These are phyloP conservation scores for Calocera viscosa DNA, from an alignment of 768 basidiomycete species.

Conservation along the genomic window DNA sequence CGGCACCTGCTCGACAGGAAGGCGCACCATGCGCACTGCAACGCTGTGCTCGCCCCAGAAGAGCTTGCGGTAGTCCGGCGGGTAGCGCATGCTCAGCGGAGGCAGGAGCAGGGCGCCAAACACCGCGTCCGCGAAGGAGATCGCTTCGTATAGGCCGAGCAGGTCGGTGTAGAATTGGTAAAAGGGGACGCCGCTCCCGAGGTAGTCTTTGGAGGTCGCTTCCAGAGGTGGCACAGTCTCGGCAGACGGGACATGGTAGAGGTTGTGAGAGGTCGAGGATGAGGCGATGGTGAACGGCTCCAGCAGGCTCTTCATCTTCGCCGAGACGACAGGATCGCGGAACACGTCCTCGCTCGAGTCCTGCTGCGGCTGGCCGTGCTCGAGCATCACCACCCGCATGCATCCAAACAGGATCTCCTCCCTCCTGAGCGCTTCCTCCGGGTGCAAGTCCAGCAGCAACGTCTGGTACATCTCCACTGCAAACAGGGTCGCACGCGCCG, in stretches of 20 bases:
- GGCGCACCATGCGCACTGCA: conserved; percentile 47
- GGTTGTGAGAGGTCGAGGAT: conserved; percentile 10
- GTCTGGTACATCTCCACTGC: conserved; percentile 43
- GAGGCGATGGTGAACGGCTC: conserved; percentile 34
- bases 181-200: conserved; percentile 64
- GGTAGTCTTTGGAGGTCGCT: conserved; percentile 41
- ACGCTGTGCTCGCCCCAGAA: conserved; percentile 73
- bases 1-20: conserved; percentile 32
- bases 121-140: conserved; percentile 69
- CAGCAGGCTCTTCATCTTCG: conserved; percentile 48
- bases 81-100: conserved; percentile 60
- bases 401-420: conserved; percentile 59
- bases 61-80: conserved; percentile 70
- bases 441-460: conserved; percentile 33
- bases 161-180: conserved; percentile 92
- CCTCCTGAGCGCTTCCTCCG: conserved; percentile 30
- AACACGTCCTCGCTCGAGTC: conserved; percentile 51
- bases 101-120: conserved; percentile 69
- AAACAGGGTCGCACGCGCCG: conserved; percentile 56
- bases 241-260: conserved; percentile 22
- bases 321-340: conserved; percentile 52
- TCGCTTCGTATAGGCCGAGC: conserved; percentile 75
- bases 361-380: conserved; percentile 54
- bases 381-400: conserved; percentile 94
- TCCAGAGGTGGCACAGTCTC: conserved; percentile 34